phyloP scores from a whole-genome alignment of 352 stramenopile species.

The Globisporangium takayamanum region DNA sequence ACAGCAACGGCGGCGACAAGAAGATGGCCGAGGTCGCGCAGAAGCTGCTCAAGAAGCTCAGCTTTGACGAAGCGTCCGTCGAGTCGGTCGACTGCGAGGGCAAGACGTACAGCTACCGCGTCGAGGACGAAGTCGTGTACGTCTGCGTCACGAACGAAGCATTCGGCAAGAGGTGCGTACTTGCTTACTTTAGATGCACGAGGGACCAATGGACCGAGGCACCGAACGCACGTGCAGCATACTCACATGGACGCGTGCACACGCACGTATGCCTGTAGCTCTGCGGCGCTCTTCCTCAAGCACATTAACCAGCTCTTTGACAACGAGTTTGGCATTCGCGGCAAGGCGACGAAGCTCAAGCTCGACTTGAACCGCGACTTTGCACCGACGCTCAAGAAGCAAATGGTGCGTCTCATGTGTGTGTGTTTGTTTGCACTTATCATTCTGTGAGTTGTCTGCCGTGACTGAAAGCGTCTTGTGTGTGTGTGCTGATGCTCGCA shows the following conservation, averaged over 20 bases:
- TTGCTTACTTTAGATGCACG: neutral
- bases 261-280: conserved; percentile 22
- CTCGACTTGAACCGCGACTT: conserved; percentile 86
- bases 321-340: conserved; percentile 78
- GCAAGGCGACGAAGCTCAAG: conserved; percentile 85
- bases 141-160: conserved; percentile 75
- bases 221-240: no score
- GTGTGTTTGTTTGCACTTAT: neutral
- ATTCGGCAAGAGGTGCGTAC: conserved; percentile 67
- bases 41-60: conserved; percentile 85
- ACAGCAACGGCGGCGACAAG: conserved; percentile 77
- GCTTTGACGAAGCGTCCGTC: conserved; percentile 57
- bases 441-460: neutral
- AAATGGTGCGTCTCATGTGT: conserved; percentile 45
- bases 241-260: neutral
- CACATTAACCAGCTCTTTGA: conserved; percentile 86
- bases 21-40: conserved; percentile 85
- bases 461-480: neutral
- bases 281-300: conserved; percentile 73
- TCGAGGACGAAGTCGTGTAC: conserved; percentile 81
- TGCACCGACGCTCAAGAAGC: conserved; percentile 71
- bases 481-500: conserved; percentile 14
- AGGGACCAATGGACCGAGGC: no score
- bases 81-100: conserved; percentile 80
- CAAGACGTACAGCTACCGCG: conserved; percentile 82